Base-by-base conservation (phyloP, 1,139 yeast genomes). In the Kodamaea ohmeri region DNA sequence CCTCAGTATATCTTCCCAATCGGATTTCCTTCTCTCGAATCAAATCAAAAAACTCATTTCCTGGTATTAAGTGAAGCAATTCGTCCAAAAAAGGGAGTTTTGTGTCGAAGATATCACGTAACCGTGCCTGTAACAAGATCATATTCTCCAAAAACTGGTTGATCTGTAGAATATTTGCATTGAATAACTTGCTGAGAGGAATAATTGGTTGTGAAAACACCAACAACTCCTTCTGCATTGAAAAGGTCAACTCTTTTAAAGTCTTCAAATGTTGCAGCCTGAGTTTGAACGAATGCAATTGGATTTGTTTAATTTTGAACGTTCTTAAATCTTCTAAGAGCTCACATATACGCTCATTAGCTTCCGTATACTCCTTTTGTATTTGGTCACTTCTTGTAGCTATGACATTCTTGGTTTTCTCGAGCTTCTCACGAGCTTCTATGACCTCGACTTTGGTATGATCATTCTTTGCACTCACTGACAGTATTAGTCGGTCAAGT, bases 141-240 rank as follows among this genome's bases (percentile, higher is more conserved):
- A 68, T 41, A 42, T 66, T 62, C 45, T 71, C 76, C 21, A 71
- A 51, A 40, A 66, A 70, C 35, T 61, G 67, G 44, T 71, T 71
- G 22, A 71, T 52, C 4, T 51, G 53, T 6, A 56, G 48, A 11
- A 71, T 44, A 39, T 58, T 63, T 38, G 58, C 55, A 4, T 50
- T 51, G 21, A 65, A 52, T 41, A 70, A 64, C 17, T 59, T 52
- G 3, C 53, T 48, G 4, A 69, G 43, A 17, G 49, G 52, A 11
- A 68, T 48, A 1, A 69, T 51, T 0, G 67, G 65, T 37, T 61
- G 67, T 35, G 52, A 43, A 44, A 56, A 48, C 44, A 61, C 52
- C 25, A 48, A 25, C n/a, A 55, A 42, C 17, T 41, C 47, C 27
- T 35, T 37, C 14, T 39, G 44, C 11, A 37, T 27, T 12, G 53